Conservation (phyloP, 2,329 filamentous ascomycete species). For the Colletotrichum orchidophilum region DNA sequence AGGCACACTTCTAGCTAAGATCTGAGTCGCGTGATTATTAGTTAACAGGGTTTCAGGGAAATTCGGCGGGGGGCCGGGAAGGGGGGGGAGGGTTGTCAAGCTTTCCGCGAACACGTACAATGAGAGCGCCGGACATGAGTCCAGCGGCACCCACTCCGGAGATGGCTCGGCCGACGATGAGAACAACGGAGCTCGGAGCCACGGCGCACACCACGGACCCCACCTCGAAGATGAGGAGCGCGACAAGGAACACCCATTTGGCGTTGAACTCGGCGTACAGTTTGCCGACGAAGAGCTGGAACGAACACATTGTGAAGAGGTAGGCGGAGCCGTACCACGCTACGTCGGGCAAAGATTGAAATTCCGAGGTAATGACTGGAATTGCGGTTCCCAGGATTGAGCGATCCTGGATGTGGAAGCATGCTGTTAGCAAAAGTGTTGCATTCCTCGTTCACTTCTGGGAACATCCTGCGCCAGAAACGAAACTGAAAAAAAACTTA, state of each 20-base stretch:
- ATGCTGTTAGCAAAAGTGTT: neutral
- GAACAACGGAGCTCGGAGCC: constrained; percentile 47
- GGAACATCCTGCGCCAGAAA: neutral
- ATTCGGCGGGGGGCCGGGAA: no score
- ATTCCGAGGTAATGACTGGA: constrained; percentile 33
- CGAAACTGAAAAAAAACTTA: neutral
- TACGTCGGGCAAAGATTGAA: constrained; percentile 28
- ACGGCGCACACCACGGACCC: constrained; percentile 54
- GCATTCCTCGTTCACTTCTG: no score
- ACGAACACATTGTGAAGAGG: constrained; percentile 28
- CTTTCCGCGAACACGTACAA: neutral
- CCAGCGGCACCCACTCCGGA: constrained; percentile 46
- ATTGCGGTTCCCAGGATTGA: constrained; percentile 30
- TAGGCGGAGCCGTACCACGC: constrained; percentile 22
- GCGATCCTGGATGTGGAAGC: constrained; percentile 3
- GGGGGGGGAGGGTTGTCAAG: accelerated
- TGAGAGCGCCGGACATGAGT: constrained; percentile 35
- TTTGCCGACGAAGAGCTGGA: constrained; percentile 61
- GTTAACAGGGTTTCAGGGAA: neutral
- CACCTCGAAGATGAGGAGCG: constrained; percentile 53
- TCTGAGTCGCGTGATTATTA: constrained; percentile 48
- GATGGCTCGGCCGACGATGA: constrained; percentile 53
- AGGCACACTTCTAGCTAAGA: constrained; percentile 57
- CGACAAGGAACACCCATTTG: constrained; percentile 46
- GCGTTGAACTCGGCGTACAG: constrained; percentile 64